These are phyloP conservation scores for Tricholoma terreum DNA, from an alignment of 768 basidiomycete genomes.

Conservation along the genomic window DNA sequence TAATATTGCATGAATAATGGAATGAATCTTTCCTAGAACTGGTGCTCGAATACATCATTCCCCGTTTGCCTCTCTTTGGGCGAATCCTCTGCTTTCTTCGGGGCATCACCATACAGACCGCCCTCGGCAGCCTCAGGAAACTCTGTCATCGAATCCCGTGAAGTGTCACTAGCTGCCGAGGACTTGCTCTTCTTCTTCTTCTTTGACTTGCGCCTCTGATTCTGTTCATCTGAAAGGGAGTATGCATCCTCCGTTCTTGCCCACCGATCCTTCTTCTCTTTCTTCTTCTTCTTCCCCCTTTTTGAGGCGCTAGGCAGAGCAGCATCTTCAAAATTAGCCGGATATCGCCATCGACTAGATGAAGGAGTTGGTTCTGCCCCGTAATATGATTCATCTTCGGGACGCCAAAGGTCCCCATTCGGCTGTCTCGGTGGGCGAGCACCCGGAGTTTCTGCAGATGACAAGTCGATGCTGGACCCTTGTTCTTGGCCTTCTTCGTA, in stretches of 20 bases:
- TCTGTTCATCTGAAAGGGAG: slow-evolving; percentile 44
- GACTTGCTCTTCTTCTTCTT: slow-evolving; percentile 64
- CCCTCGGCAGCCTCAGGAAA: slow-evolving; percentile 75
- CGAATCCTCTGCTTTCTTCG: slow-evolving; percentile 16
- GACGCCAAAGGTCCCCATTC: slow-evolving; percentile 65
- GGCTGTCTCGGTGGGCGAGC: slow-evolving; percentile 31
- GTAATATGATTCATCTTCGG: slow-evolving; percentile 78
- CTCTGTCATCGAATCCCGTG: slow-evolving; percentile 41
- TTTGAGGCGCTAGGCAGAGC: slow-evolving; percentile 34
- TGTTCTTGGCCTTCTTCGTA: slow-evolving; percentile 79
- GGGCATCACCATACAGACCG: slow-evolving; percentile 52
- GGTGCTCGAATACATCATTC: slow-evolving; percentile 60
- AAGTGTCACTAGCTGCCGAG: slow-evolving; percentile 37
- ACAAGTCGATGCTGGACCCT: slow-evolving; percentile 40
- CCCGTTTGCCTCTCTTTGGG: slow-evolving; percentile 27
- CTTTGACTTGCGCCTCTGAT: slow-evolving; percentile 54
- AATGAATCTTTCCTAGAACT: slow-evolving; percentile 43
- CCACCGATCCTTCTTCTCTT: slow-evolving; percentile 85
- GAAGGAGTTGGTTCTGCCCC: slow-evolving; percentile 37
- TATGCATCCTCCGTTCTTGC: slow-evolving; percentile 86
- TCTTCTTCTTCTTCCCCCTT: slow-evolving; percentile 61
- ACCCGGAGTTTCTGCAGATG: slow-evolving; percentile 26
- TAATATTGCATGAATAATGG: slow-evolving; percentile 1
- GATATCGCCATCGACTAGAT: slow-evolving; percentile 78
- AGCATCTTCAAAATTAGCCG: slow-evolving; percentile 77